These are phyloP conservation scores for Cadophora malorum DNA, from an alignment of 2,329 filamentous ascomycete species.

Conservation along the genomic window DNA sequence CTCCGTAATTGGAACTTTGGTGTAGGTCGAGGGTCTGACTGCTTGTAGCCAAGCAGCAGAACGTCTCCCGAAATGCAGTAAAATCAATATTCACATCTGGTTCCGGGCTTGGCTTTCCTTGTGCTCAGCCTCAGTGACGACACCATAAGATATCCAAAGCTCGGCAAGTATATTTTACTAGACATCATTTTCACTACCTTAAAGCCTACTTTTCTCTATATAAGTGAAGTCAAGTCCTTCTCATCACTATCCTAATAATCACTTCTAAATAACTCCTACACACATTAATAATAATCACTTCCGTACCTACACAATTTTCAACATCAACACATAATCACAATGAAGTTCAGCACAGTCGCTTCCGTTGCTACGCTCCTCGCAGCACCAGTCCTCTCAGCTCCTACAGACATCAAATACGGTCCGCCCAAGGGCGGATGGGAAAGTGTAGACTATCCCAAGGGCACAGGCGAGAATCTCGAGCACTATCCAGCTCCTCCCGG, in stretches of 20 bases:
- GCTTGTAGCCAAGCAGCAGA: conserved; percentile 6
- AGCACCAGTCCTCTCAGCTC: conserved; percentile 23
- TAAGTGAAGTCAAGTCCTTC: not conserved
- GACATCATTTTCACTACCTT: not conserved
- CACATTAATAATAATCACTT: not conserved
- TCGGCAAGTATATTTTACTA: conserved; percentile 8
- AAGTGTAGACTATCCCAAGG: conserved; percentile 27
- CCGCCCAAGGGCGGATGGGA: conserved; percentile 30
- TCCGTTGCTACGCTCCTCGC: conserved; percentile 18
- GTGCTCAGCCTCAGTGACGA: conserved; percentile 24
- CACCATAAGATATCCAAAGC: conserved; percentile 1
- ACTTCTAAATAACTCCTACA: not conserved
- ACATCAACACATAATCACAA: conserved; percentile 15
- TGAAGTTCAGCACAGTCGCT: conserved; percentile 26
- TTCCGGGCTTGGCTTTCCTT: conserved; percentile 24
- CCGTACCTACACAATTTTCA: not conserved
- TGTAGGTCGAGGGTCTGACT: not conserved
- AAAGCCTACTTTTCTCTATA: conserved; percentile 14
- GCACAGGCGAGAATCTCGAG: conserved; percentile 27
- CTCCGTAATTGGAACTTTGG: not conserved
- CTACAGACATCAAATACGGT: conserved; percentile 27
- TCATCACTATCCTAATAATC: not conserved
- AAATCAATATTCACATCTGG: conserved; percentile 10
- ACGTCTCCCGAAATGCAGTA: not conserved
- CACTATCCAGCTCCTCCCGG: conserved; percentile 32